Evolutionary conservation across 2,329 filamentous ascomycete genomes (phyloP).

Genomic region (Diaporthe citrichinensis): DNA sequence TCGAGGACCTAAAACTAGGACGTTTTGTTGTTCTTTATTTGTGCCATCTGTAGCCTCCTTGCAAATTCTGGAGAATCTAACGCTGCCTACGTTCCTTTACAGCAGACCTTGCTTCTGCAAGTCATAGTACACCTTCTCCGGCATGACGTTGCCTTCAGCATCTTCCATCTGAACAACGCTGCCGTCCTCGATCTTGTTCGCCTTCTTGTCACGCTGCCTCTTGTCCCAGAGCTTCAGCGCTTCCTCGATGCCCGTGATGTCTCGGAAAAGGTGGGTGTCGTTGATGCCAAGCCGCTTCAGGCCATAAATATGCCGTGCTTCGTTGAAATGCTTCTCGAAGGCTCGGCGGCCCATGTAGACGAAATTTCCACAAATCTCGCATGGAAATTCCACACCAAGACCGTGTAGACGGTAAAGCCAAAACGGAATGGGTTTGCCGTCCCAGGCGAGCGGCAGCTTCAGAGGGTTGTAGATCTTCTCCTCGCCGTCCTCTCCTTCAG

Average conservation of each 20-base stretch:
- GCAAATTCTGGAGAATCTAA: background rate
- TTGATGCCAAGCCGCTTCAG: conserved; percentile 95
- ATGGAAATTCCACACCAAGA: conserved; percentile 92
- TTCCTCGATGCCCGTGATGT: conserved; percentile 94
- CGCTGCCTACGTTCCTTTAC: conserved; percentile 55
- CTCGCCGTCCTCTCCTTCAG: conserved; percentile 82
- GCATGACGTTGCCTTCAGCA: conserved; percentile 97
- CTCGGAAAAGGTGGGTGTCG: conserved; percentile 90
- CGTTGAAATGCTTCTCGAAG: conserved; percentile 99
- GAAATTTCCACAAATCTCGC: conserved; percentile 97
- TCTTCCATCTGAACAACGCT: conserved; percentile 99
- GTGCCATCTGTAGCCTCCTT: background rate
- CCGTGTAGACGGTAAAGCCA: conserved; percentile 99
- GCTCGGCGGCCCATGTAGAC: conserved; percentile 98
- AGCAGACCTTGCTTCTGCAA: conserved; percentile 91
- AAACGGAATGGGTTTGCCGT: conserved; percentile 98
- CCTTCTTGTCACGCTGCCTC: conserved; percentile 88
- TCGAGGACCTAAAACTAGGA: background rate
- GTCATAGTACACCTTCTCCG: conserved; percentile 97
- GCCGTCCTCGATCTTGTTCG: conserved; percentile 80
- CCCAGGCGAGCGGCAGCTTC: conserved; percentile 96
- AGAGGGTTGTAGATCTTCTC: conserved; percentile 97
- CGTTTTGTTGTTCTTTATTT: background rate
- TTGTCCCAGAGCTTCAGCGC: conserved; percentile 93
- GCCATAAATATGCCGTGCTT: conserved; percentile 92